Percentiles rank a stretch among this genome's conserved stretches.
Conservation (phyloP, 192 early-diverging fungal genomes). For the Entomortierella lignicola region DNA sequence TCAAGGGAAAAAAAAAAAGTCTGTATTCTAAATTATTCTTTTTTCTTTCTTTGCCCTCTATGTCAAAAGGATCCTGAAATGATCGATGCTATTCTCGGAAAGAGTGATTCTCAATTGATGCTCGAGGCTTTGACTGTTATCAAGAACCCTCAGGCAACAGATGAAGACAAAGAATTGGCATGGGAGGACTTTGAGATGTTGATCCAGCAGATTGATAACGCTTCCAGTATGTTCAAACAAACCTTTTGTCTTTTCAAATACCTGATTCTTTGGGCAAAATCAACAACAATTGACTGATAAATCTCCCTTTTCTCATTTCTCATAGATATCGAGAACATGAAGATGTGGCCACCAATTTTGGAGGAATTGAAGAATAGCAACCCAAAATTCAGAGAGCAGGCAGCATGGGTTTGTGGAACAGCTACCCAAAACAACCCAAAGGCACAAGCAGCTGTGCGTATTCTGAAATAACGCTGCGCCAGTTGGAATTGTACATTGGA, state of each 20-base stretch:
- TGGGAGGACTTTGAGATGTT: slow-evolving; percentile 94
- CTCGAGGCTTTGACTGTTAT: slow-evolving; percentile 83
- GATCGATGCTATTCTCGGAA: slow-evolving; percentile 94
- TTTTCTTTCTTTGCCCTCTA: slow-evolving; percentile 19
- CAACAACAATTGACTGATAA: slow-evolving; percentile 26
- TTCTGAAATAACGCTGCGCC: neutral
- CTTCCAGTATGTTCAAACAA: slow-evolving; percentile 37
- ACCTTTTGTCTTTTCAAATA: too few species aligned
- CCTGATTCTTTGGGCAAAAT: too few species aligned
- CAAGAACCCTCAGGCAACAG: slow-evolving; percentile 64
- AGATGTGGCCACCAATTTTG: slow-evolving; percentile 87
- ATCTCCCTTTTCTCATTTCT: neutral
- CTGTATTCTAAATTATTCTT: neutral
- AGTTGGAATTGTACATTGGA: neutral
- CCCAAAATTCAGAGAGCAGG: slow-evolving; percentile 70
- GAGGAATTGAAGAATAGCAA: slow-evolving; percentile 62
- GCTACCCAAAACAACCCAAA: slow-evolving; percentile 93
- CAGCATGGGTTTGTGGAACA: slow-evolving; percentile 93
- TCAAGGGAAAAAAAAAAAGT: neutral
- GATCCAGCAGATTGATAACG: slow-evolving; percentile 42
- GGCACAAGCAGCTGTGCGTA: slow-evolving; percentile 78
- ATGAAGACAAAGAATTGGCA: slow-evolving; percentile 80
- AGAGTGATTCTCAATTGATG: slow-evolving; percentile 89
- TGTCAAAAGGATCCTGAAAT: slow-evolving; percentile 77
- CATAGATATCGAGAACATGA: slow-evolving; percentile 86